Percentiles rank a stretch among this genome's conserved stretches.
These are phyloP conservation scores for Limonomyces culmigenus DNA, from an alignment of 1,284 basidiomycete species.

Conservation along the genomic window DNA sequence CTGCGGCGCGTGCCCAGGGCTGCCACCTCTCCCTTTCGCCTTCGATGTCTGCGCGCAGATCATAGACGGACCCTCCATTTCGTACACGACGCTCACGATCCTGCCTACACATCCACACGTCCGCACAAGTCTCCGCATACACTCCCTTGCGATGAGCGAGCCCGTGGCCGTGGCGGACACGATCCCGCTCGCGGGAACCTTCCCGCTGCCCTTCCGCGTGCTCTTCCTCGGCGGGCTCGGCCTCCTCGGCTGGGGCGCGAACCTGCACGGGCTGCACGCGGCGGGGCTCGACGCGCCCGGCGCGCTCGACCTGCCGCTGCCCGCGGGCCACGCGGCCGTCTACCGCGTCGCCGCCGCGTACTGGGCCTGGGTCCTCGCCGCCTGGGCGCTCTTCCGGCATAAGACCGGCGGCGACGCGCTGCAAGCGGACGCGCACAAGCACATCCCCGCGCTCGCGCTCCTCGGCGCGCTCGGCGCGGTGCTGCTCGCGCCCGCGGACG, in stretches of 20 bases:
- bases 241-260: conserved; percentile 70
- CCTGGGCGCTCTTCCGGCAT: conserved; percentile 52
- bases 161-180: no score
- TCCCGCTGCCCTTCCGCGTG: conserved; percentile 74
- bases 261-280: conserved; percentile 65
- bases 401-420: conserved; percentile 36
- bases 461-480: conserved; percentile 35
- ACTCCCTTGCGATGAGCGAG: not conserved
- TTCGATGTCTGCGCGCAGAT: no score
- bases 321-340: conserved; percentile 35
- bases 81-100: no score
- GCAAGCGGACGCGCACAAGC: conserved; percentile 58
- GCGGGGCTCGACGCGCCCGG: conserved; percentile 61
- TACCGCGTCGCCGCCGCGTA: conserved; percentile 57
- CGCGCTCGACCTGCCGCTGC: conserved; percentile 42
- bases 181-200: conserved; percentile 35
- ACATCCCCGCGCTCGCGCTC: conserved; percentile 53
- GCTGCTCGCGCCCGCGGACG: conserved; percentile 49
- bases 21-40: no score
- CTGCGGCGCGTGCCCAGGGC: no score
- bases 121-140: not conserved
- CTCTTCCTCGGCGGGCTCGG: conserved; percentile 56
- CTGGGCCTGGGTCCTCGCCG: conserved; percentile 33
- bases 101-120: no score
- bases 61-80: no score